Base-by-base conservation (phyloP, 306 rosid species). In the Ceratonia siliqua region DNA sequence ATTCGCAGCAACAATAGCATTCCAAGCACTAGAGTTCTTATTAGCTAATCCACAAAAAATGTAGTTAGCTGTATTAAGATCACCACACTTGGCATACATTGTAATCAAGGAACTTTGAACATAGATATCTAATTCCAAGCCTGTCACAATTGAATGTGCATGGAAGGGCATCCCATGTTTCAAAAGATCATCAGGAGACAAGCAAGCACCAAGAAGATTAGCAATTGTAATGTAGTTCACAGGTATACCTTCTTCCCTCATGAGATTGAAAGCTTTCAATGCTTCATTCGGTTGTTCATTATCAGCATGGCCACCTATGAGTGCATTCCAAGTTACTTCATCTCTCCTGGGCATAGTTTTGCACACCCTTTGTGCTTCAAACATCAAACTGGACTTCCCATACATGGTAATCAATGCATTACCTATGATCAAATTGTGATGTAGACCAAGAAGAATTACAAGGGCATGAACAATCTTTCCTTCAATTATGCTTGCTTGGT, bases 271-370 rank as follows among this genome's bases (percentile, higher is more conserved):
- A 81, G 92, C 85, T 75, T 79, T 58, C 24, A 88, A 53, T 59
- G 90, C 89, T 36, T 89, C 91, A 73, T 86, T 83, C 14, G 93
- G 83, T 75, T 94, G 87, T 70, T 74, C 74, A 79, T 89, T 82
- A 75, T 87, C 92, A 46, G 96, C 86, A 79, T 81, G 82, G 62
- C 97, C 78, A 53, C 97, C 97, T 13, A 94, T 86, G 25, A 94
- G 89, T 22, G 97, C 81, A 48, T 91, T 94, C 97, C 97, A 94
- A n/a, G 95, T 90, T 46, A 94, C 88, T 83, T 78, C 87, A 52
- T 94, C 91, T 73, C 88, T 88, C 68, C 67, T 67, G 2, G 87
- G 85, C 90, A 94, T 87, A 41, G 78, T 70, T 77, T 53, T 78
- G 61, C 86, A 78, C 43, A 90, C 82, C 55, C 17, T 48, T 53